Base-by-base conservation (phyloP, 73 alveolate genomes). In the Blepharisma japonicum region DNA sequence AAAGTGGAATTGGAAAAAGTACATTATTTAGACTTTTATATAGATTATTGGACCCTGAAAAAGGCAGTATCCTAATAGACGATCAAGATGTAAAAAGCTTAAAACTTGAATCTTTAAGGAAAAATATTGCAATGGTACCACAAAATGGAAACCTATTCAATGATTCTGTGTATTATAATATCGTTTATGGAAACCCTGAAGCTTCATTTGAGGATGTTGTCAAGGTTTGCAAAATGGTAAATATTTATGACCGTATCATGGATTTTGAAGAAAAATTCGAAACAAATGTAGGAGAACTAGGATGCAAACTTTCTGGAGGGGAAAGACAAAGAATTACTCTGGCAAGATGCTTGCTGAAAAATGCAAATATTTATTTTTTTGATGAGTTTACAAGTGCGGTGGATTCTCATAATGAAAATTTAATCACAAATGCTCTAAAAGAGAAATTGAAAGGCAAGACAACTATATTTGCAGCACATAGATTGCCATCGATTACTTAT, bases 351-450 rank as follows among this genome's bases (percentile, higher is more conserved):
- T 71, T 94, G 20, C 80, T 94, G 45, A 89, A 90, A 82, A 89
- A 89, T 32, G 88, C 96, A 1, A 78, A 89, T 55, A 91, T 94
- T 49, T 82, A 81, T 71, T 71, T 94, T 6, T 82, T 94, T 6
- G 98, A 94, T 87, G 98, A 94, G 77, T 96, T 97, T 8, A 94
- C 98, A 11, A 83, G 95, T 21, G 91, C 92, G 18, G 72, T 94
- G 39, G 98, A 94, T 87, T 54, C 91, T 9, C 70, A 90, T 55
- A 90, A 89, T 53, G 99, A 96, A 80, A 79, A 86, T 71, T 86
- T 68, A 67, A 89, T 96, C 79, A 89, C 90, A 79, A 90, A 90
- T 55, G 84, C 94, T 4, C 70, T 96, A 27, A 98, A 94, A 49
- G 81, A 81, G 66, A 81, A 89, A 32, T 81, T 89, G 45, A 78